Percentiles rank a stretch among this genome's conserved stretches.
Evolutionary conservation across 768 basidiomycete species (phyloP).

Genomic region (Clavulina sp.): DNA sequence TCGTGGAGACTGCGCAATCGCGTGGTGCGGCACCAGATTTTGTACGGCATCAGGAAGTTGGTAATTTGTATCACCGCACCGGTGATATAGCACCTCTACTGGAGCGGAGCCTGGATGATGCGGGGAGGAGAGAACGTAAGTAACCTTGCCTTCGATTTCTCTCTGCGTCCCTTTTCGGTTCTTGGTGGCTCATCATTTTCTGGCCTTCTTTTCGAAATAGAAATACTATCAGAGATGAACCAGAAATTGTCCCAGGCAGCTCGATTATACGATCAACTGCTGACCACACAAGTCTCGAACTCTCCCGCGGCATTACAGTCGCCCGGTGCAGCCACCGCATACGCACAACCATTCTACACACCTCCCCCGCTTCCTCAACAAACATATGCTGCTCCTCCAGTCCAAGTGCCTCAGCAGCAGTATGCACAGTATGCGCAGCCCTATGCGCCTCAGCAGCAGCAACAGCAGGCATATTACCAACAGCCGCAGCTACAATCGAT

Average conservation of each 20-base stretch:
- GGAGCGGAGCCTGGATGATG: conserved; percentile 66
- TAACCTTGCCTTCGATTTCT: conserved; percentile 12
- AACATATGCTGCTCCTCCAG: not conserved
- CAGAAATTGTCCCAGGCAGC: conserved; percentile 85
- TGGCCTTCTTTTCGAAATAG: conserved; percentile 27
- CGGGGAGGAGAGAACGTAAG: conserved; percentile 70
- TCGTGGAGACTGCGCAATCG: conserved; percentile 65
- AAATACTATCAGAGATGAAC: conserved; percentile 85
- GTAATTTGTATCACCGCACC: conserved; percentile 71
- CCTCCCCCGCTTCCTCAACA: conserved; percentile 6
- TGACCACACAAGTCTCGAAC: conserved; percentile 69
- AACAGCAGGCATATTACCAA: conserved; percentile 4
- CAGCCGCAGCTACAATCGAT: no score
- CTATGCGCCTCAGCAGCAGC: conserved; percentile 9
- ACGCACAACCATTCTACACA: conserved; percentile 11
- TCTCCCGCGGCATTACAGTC: conserved; percentile 23
- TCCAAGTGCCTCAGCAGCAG: conserved; percentile 3
- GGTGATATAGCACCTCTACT: conserved; percentile 64
- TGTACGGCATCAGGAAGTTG: conserved; percentile 65
- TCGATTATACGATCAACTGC: conserved; percentile 72
- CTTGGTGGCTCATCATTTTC: not conserved
- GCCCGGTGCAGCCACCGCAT: conserved; percentile 13
- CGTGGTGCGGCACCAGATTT: conserved; percentile 67
- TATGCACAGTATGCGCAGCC: not conserved
- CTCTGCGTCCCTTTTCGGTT: not conserved